A percentile compares a stretch with the other conserved stretches of the same genome.
These are phyloP conservation scores for Gynostemma pentaphyllum DNA, from an alignment of 306 rosid species.

Conservation along the genomic window DNA sequence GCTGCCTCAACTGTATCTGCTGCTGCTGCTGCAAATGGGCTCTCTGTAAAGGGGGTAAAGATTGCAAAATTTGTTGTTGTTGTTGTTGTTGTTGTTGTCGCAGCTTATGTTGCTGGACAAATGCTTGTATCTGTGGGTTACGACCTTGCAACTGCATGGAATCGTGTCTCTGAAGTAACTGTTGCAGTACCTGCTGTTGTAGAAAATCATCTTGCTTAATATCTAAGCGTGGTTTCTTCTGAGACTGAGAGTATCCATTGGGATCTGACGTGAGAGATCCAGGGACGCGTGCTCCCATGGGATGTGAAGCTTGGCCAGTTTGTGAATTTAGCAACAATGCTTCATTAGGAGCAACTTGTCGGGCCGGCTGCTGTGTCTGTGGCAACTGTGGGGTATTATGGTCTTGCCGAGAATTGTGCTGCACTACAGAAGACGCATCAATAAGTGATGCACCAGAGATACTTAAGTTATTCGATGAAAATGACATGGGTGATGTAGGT, in stretches of 20 bases:
- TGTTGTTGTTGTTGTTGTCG: too few species aligned
- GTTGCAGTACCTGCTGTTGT: conserved; percentile 14
- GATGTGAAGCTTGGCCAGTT: conserved; percentile 35
- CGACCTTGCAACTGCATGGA: conserved; percentile 17
- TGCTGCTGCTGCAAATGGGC: conserved; percentile 28
- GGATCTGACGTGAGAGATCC: conserved; percentile 67
- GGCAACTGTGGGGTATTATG: conserved; percentile 57
- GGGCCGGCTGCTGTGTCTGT: conserved; percentile 44
- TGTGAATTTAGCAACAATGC: conserved; percentile 46
- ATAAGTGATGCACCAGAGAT: conserved; percentile 80
- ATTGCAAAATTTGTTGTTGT: conserved; percentile 60
- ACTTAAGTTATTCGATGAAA: conserved; percentile 81
- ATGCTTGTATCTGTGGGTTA: conserved; percentile 21
- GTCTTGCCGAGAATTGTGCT: conserved; percentile 75
- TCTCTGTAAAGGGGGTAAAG: conserved; percentile 79
- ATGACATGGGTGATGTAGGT: conserved; percentile 88
- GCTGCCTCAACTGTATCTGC: conserved; percentile 20
- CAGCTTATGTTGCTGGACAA: conserved; percentile 23
- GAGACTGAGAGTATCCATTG: conserved; percentile 43
- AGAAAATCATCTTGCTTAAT: conserved; percentile 68
- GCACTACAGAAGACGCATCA: conserved; percentile 78
- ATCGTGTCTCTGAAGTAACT: conserved; percentile 15
- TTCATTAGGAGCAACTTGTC: conserved; percentile 58
- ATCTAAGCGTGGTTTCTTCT: conserved; percentile 74
- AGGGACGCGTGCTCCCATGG: conserved; percentile 45